Conservation (phyloP, 768 basidiomycete genomes). For the Boletus tylopilopsis region DNA sequence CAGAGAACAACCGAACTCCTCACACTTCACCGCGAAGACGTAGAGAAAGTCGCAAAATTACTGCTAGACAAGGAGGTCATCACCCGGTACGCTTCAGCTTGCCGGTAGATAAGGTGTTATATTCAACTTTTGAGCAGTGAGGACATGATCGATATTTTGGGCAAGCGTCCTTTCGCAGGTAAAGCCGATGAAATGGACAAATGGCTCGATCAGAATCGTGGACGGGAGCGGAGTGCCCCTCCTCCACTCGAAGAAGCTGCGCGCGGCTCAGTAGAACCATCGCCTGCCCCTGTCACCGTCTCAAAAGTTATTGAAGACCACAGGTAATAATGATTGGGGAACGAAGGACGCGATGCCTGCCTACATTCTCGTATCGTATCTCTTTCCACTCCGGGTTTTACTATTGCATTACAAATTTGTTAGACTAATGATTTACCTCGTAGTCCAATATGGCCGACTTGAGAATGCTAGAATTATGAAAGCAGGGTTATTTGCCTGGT, state of each 20-base stretch:
- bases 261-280: constrained; percentile 37
- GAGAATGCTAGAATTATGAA: too few relatives aligned
- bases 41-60: constrained; percentile 89
- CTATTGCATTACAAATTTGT: constrained; percentile 46
- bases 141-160: constrained; percentile 82
- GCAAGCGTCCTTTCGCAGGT: constrained; percentile 77
- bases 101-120: not conserved
- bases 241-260: constrained; percentile 54
- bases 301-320: constrained; percentile 36
- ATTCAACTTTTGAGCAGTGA: constrained; percentile 44
- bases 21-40: constrained; percentile 76
- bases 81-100: constrained; percentile 58
- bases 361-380: constrained; percentile 19
- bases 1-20: constrained; percentile 78
- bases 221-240: constrained; percentile 55
- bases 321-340: constrained; percentile 11
- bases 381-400: constrained; percentile 39
- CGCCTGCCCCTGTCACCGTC: constrained; percentile 49
- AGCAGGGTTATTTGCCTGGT: too few relatives aligned
- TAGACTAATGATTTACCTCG: too few relatives aligned
- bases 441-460: too few relatives aligned
- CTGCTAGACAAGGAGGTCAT: constrained; percentile 95
- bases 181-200: constrained; percentile 93
- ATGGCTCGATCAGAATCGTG: constrained; percentile 84
- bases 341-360: constrained; percentile 1